Evolutionary conservation across 352 stramenopile species (phyloP).

Genomic region (Globisporangium iwayamae): DNA sequence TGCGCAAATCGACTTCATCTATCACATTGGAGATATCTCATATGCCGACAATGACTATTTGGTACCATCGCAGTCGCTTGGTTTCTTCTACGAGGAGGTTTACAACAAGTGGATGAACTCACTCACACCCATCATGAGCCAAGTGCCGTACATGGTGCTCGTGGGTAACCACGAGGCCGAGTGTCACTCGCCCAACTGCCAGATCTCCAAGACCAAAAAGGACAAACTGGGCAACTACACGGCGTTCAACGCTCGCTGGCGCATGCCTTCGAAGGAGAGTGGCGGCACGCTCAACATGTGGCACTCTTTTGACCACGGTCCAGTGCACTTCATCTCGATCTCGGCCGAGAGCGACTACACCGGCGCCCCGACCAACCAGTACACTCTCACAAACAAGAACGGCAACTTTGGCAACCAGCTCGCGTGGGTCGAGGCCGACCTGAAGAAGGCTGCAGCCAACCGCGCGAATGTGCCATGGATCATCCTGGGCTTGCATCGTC

Average conservation of each 20-base stretch:
- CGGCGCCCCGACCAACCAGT: slow-evolving; percentile 34
- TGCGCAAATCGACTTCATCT: slow-evolving; percentile 47
- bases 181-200: slow-evolving; percentile 69
- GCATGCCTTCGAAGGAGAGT: slow-evolving; percentile 77
- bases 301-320: slow-evolving; percentile 85
- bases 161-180: slow-evolving; percentile 88
- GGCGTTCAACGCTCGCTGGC: slow-evolving; percentile 50
- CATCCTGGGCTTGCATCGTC: slow-evolving; percentile 47
- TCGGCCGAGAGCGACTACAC: slow-evolving; percentile 73
- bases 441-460: slow-evolving; percentile 42
- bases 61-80: slow-evolving; percentile 14
- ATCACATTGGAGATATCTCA: slow-evolving; percentile 71
- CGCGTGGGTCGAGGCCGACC: slow-evolving; percentile 41
- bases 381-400: slow-evolving; percentile 24
- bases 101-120: slow-evolving; percentile 86
- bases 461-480: slow-evolving; percentile 45
- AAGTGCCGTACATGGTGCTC: slow-evolving; percentile 78
- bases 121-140: slow-evolving; percentile 42
- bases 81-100: slow-evolving; percentile 86
- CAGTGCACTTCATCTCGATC: slow-evolving; percentile 79
- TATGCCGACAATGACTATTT: slow-evolving; percentile 36
- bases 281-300: slow-evolving; percentile 75
- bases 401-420: slow-evolving; percentile 52
- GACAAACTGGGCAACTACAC: slow-evolving; percentile 25
- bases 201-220: slow-evolving; percentile 55